Evolutionary conservation across 2,329 filamentous ascomycete species (phyloP).

Genomic region (Chaetomium strumarium): DNA sequence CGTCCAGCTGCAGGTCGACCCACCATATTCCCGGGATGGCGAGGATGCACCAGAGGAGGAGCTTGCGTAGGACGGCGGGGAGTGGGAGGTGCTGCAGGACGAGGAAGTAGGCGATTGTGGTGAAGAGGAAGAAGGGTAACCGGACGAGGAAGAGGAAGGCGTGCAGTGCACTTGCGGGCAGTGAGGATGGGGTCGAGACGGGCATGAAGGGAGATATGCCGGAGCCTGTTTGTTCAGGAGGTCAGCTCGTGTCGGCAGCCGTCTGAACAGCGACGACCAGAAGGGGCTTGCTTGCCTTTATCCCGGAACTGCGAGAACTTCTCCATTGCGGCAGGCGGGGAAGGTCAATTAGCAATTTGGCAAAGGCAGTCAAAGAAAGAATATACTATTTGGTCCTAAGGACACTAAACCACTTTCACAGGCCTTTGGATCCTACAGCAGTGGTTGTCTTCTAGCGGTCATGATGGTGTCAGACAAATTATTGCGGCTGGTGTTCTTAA

Average conservation of each 20-base stretch:
- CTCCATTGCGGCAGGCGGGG: constrained; percentile 60
- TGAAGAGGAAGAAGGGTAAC: constrained; percentile 67
- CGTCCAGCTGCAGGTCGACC: constrained; percentile 97
- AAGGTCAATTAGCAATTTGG: neutral
- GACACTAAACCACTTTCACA: neutral
- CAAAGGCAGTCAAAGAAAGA: neutral
- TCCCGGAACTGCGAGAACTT: constrained; percentile 93
- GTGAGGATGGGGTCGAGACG: constrained; percentile 58
- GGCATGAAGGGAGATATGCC: constrained; percentile 96
- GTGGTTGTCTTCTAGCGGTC: no score
- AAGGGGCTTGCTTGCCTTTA: constrained; percentile 54
- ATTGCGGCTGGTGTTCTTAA: no score
- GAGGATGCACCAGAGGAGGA: constrained; percentile 80
- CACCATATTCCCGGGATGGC: constrained; percentile 93
- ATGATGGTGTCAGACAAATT: no score
- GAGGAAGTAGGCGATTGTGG: constrained; percentile 66
- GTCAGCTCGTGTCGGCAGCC: neutral
- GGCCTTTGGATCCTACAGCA: no score
- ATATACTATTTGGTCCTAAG: neutral
- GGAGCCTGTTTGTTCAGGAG: constrained; percentile 56
- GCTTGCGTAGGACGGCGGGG: constrained; percentile 62
- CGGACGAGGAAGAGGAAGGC: constrained; percentile 73
- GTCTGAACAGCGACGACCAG: no score
- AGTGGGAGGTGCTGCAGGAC: constrained; percentile 76
- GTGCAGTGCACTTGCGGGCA: constrained; percentile 59